phyloP scores from a whole-genome alignment of 2,329 filamentous ascomycete genomes.

The Penicillium griseofulvum region DNA sequence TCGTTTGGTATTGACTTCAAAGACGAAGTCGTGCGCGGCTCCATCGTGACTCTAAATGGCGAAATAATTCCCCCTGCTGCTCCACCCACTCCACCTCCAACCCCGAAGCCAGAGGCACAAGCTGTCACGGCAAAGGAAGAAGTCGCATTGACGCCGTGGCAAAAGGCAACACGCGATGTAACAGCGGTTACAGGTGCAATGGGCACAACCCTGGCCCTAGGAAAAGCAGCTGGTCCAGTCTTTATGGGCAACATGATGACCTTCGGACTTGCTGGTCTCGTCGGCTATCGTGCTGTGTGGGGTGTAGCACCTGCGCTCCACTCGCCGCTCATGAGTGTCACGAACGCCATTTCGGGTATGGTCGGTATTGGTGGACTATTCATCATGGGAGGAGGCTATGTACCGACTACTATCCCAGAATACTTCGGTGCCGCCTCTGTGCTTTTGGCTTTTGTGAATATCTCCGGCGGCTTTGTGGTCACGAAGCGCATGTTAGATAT shows the following conservation, averaged over 20 bases:
- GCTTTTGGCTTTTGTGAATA: constrained; percentile 80
- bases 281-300: constrained; percentile 88
- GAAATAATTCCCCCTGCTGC: constrained; percentile 73
- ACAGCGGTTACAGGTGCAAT: constrained; percentile 72
- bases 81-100: constrained; percentile 60
- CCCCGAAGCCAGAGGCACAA: constrained; percentile 52
- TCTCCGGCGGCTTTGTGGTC: constrained; percentile 85
- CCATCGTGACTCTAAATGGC: constrained; percentile 78
- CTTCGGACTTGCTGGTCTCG: constrained; percentile 77
- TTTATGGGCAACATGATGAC: constrained; percentile 90
- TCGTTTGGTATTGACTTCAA: constrained; percentile 75
- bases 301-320: constrained; percentile 79
- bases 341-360: constrained; percentile 89
- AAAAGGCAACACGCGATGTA: constrained; percentile 75
- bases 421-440: constrained; percentile 75
- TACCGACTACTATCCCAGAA: constrained; percentile 77
- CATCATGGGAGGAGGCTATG: constrained; percentile 77
- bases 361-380: constrained; percentile 86
- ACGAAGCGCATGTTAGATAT: constrained; percentile 93
- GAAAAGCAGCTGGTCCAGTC: constrained; percentile 74
- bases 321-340: constrained; percentile 87
- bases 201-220: constrained; percentile 70
- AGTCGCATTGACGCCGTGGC: constrained; percentile 74
- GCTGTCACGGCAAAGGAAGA: constrained; percentile 50
- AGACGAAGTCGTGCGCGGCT: constrained; percentile 81